Conservation (phyloP, 2,329 filamentous ascomycete species). For the Lasiodiplodia sp. region DNA sequence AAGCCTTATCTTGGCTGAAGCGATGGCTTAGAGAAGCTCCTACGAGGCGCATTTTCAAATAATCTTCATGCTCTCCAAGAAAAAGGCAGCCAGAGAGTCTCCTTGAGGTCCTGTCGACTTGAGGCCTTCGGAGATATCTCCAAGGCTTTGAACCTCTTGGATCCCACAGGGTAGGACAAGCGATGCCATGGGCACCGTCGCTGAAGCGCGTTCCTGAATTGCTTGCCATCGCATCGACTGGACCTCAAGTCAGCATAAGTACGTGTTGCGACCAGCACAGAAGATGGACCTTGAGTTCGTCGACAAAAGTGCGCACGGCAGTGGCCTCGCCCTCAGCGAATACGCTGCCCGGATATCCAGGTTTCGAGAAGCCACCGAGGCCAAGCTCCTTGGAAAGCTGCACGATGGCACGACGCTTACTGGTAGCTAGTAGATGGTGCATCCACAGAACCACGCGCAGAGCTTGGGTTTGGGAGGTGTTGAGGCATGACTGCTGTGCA, state of each 20-base stretch:
- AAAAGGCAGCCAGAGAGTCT: slow-evolving; percentile 14
- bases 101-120: background rate
- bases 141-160: slow-evolving; percentile 25
- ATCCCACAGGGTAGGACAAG: slow-evolving; percentile 5
- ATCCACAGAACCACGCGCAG: slow-evolving; percentile 29
- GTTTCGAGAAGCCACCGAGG: slow-evolving; percentile 24
- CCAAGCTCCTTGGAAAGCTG: slow-evolving; percentile 15
- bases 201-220: slow-evolving; percentile 23
- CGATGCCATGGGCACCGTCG: background rate
- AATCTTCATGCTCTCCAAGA: slow-evolving; percentile 28
- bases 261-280: background rate
- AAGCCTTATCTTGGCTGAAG: too few species aligned
- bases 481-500: background rate
- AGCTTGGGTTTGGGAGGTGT: background rate
- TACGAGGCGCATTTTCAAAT: background rate
- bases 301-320: slow-evolving; percentile 24
- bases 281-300: slow-evolving; percentile 24
- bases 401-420: slow-evolving; percentile 24
- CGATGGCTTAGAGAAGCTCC: background rate
- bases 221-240: slow-evolving; percentile 30
- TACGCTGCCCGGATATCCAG: slow-evolving; percentile 29
- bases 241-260: background rate
- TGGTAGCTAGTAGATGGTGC: slow-evolving; percentile 28
- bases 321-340: slow-evolving; percentile 27
- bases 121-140: slow-evolving; percentile 22